Base-by-base conservation (phyloP, 1,139 yeast genomes). In the Kluyveromyces marxianus region DNA sequence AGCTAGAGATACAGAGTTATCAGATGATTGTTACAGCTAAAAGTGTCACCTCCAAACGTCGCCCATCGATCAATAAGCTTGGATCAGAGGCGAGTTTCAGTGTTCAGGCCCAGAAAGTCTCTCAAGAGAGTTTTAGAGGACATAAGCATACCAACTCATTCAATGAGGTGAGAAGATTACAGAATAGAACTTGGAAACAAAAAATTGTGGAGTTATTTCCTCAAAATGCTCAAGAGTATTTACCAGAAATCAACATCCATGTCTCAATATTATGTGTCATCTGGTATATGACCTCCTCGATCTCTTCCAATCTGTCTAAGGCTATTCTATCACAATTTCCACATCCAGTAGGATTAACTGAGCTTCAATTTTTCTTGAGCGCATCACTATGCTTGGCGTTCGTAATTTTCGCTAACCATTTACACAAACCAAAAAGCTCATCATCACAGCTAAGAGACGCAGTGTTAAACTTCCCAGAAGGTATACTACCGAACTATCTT, bases 211-310 rank as follows among this genome's bases (percentile, higher is more conserved):
- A 39, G 7, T 38, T 48, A 26, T 46, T 53, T 32, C 56, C 57
- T 2, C 44, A 30, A 5, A 34, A 46, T 29, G 41, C 51, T 8
- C 53, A 47, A 32, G 44, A 47, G 25, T 46, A 47, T 44, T 38
- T 57, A 28, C 62, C 63, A 3, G 59, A 53, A 2, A 51, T 65
- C 35, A 66, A 66, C 47, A 39, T 58, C 6, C 59, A 59, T 35
- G 66, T 76, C 24, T 69, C 75, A 2, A 39, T 57, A 1, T 58
- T 84, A 35, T 90, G 97, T 62, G 58, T 75, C 6, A 59, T 75
- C 33, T 90, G 97, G 97, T 90, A 90, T 65, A 60, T 78, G 32
- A 71, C 83, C n/a, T 83, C 94, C 35, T 89, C 94, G 10, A 65
- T 89, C 21, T 84, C 96, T 4, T 83, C 83, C 56, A 87, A 88